Evolutionary conservation across 2,329 filamentous ascomycete species (phyloP).

Genomic region (Coniochaeta sp.): DNA sequence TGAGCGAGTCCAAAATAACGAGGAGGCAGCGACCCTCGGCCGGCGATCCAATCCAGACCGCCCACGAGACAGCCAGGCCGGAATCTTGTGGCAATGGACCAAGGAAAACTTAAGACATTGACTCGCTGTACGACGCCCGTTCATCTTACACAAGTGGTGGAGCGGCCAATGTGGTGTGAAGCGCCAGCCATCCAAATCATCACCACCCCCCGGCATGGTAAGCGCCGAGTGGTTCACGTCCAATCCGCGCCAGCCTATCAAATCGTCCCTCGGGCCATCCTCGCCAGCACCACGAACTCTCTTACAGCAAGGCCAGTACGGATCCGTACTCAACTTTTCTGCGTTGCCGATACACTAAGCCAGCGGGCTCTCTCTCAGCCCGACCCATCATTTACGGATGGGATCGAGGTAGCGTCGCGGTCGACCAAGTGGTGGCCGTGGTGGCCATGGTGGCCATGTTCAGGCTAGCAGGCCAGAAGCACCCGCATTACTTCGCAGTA

Average conservation of each 20-base stretch:
- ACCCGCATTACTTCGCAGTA: background rate
- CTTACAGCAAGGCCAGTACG: constrained; percentile 17
- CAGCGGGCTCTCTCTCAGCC: background rate
- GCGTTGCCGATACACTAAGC: background rate
- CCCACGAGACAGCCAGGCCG: constrained; percentile 34
- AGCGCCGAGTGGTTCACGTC: constrained; percentile 39
- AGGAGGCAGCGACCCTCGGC: constrained; percentile 2
- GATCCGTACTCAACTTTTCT: constrained; percentile 1
- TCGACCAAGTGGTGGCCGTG: constrained; percentile 2
- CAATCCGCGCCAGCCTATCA: constrained; percentile 35
- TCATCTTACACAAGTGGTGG: constrained; percentile 34
- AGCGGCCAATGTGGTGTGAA: constrained; percentile 30
- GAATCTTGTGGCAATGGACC: constrained; percentile 32
- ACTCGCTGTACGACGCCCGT: constrained; percentile 32
- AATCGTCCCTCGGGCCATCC: constrained; percentile 20
- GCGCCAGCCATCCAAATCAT: constrained; percentile 35
- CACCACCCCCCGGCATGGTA: constrained; percentile 32
- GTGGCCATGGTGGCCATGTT: no score
- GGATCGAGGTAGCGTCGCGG: background rate
- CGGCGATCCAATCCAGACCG: constrained; percentile 27
- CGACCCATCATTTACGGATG: constrained; percentile 2
- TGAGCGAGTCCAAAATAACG: constrained; percentile 1
- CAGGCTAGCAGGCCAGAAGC: no score
- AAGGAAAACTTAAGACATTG: constrained; percentile 40
- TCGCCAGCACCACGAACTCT: constrained; percentile 18